Percentiles rank a stretch among this genome's conserved stretches.
Evolutionary conservation across 805 yeast genomes (phyloP).

Genomic region (Ogataea philodendri): DNA sequence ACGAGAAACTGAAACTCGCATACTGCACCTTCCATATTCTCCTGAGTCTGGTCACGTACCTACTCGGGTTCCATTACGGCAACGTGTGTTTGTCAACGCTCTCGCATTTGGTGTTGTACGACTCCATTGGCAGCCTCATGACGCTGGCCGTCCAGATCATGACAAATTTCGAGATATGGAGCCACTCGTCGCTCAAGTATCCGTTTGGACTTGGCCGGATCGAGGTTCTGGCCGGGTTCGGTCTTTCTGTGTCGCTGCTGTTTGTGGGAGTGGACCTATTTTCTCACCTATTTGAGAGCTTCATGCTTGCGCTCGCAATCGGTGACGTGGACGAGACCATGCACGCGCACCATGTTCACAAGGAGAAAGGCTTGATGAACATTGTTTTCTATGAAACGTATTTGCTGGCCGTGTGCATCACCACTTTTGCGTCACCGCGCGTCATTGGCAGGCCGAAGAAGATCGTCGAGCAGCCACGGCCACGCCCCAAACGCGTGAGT

Average conservation of each 20-base stretch:
- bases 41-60: conserved; percentile 54
- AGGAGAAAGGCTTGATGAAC: conserved; percentile 23
- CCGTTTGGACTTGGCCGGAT: conserved; percentile 95
- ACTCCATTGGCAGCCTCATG: conserved; percentile 71
- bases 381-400: conserved; percentile 31
- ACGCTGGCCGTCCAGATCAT: conserved; percentile 72
- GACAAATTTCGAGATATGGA: conserved; percentile 94
- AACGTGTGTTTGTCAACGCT: conserved; percentile 67
- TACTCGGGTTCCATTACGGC: conserved; percentile 55
- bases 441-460: conserved; percentile 14
- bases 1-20: conserved; percentile 55
- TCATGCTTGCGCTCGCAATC: conserved; percentile 43
- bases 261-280: conserved; percentile 90
- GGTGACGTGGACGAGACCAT: conserved; percentile 30
- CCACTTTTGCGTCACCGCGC: conserved; percentile 37
- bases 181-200: conserved; percentile 69
- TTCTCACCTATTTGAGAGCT: conserved; percentile 83
- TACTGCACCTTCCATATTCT: conserved; percentile 61
- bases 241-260: conserved; percentile 74
- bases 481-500: conserved; percentile 25
- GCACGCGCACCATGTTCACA: conserved; percentile 33
- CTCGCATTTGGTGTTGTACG: conserved; percentile 86
- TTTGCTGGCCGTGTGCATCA: conserved; percentile 24
- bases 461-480: conserved; percentile 13
- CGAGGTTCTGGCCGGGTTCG: conserved; percentile 86